A percentile compares a stretch with the other conserved stretches of the same genome.
Evolutionary conservation across 2,329 filamentous ascomycete species (phyloP).

Genomic region (Lasiodiplodia citricola): DNA sequence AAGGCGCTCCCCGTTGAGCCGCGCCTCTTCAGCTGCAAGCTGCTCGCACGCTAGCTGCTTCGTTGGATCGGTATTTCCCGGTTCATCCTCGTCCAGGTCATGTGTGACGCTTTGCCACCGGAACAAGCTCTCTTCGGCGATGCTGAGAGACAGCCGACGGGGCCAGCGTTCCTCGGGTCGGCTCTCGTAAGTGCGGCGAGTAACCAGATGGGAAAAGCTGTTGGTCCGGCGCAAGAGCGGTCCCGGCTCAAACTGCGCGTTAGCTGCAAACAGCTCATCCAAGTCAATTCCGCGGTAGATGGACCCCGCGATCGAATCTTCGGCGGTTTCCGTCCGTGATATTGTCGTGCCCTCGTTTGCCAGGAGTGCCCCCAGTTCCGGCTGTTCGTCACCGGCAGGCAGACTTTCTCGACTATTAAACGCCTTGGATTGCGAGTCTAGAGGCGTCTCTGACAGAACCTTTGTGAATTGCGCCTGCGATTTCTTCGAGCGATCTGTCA

Average conservation of each 20-base stretch:
- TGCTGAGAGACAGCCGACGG: slow-evolving; percentile 75
- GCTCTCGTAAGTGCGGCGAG: slow-evolving; percentile 12
- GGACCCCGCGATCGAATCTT: slow-evolving; percentile 64
- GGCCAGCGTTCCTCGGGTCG: slow-evolving; percentile 61
- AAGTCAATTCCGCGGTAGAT: slow-evolving; percentile 65
- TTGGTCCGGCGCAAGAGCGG: slow-evolving; percentile 66
- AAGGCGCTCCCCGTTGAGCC: slow-evolving; percentile 60
- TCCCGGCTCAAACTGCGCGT: slow-evolving; percentile 51
- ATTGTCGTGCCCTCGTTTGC: slow-evolving; percentile 31
- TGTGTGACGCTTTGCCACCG: slow-evolving; percentile 63
- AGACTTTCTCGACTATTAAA: slow-evolving; percentile 30
- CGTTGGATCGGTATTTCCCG: slow-evolving; percentile 37
- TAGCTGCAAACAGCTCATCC: slow-evolving; percentile 57
- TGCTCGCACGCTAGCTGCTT: slow-evolving; percentile 43
- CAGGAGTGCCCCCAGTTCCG: slow-evolving; percentile 30
- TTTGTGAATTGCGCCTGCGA: slow-evolving; percentile 31
- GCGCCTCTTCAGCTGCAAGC: slow-evolving; percentile 59
- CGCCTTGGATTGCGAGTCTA: slow-evolving; percentile 36
- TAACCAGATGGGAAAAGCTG: slow-evolving; percentile 51
- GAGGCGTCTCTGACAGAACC: slow-evolving; percentile 41
- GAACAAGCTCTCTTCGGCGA: slow-evolving; percentile 75
- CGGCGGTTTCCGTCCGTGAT: slow-evolving; percentile 48
- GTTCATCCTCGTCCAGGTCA: slow-evolving; percentile 44
- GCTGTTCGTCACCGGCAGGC: slow-evolving; percentile 31
- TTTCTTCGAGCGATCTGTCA: slow-evolving; percentile 3